Conservation (phyloP, 2,329 filamentous ascomycete genomes). For the Cordyceps cicadae region DNA sequence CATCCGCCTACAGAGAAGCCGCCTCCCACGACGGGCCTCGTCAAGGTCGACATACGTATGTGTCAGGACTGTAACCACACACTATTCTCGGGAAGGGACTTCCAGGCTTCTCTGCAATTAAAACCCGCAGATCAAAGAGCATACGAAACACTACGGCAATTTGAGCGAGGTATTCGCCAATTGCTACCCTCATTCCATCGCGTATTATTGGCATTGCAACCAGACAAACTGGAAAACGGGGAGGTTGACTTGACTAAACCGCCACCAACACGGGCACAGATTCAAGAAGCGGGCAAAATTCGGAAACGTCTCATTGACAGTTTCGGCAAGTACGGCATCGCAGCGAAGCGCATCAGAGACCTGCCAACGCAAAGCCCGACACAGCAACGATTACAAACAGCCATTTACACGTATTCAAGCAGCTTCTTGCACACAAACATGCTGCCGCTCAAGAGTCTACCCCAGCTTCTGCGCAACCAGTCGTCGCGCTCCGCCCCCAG, state of each 20-base stretch:
- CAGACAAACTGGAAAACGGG: slow-evolving; percentile 32
- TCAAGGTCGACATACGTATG: slow-evolving; percentile 78
- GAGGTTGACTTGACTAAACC: slow-evolving; percentile 31
- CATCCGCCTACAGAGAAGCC: slow-evolving; percentile 37
- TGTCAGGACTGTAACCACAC: slow-evolving; percentile 74
- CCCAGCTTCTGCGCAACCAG: slow-evolving; percentile 50
- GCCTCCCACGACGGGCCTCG: slow-evolving; percentile 31
- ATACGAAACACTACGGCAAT: slow-evolving; percentile 77
- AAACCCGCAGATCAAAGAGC: slow-evolving; percentile 69
- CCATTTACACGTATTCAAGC: slow-evolving; percentile 74
- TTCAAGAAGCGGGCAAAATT: slow-evolving; percentile 79
- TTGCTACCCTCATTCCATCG: slow-evolving; percentile 80
- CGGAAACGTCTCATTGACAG: slow-evolving; percentile 84
- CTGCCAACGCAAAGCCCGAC: slow-evolving; percentile 63
- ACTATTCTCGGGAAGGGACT: slow-evolving; percentile 63
- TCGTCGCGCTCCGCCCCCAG: slow-evolving; percentile 23
- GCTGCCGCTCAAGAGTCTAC: slow-evolving; percentile 73
- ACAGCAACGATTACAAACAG: slow-evolving; percentile 68
- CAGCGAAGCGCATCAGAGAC: slow-evolving; percentile 73
- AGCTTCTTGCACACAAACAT: slow-evolving; percentile 83
- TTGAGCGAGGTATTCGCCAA: slow-evolving; percentile 76
- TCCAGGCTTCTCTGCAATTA: slow-evolving; percentile 57
- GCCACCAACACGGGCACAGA: slow-evolving; percentile 53
- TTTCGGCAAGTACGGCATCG: slow-evolving; percentile 78
- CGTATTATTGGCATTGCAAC: slow-evolving; percentile 62